Percentiles rank a stretch among this genome's conserved stretches.
These are phyloP conservation scores for Pisolithus orientalis DNA, from an alignment of 768 basidiomycete species.

Conservation along the genomic window DNA sequence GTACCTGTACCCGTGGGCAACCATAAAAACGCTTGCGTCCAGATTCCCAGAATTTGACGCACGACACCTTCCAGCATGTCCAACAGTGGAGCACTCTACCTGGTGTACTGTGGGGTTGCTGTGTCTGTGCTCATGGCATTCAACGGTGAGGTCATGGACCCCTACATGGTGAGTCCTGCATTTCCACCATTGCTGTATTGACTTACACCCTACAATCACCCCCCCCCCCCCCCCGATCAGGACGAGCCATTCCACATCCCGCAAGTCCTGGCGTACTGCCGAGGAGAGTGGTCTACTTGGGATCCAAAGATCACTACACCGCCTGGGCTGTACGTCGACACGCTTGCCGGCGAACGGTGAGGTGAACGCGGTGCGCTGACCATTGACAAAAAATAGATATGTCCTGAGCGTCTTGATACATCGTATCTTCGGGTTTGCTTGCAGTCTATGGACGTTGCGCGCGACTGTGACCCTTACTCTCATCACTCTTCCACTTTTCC, in stretches of 20 bases:
- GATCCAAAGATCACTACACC: slow-evolving; percentile 96
- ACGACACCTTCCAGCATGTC: slow-evolving; percentile 10
- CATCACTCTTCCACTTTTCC: slow-evolving; percentile 53
- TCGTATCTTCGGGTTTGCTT: slow-evolving; percentile 62
- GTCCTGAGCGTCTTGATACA: slow-evolving; percentile 61
- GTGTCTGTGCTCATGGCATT: slow-evolving; percentile 55
- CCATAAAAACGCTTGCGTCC: too few species aligned
- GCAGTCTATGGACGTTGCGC: slow-evolving; percentile 72
- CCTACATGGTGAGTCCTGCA: slow-evolving; percentile 67
- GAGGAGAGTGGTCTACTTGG: slow-evolving; percentile 75
- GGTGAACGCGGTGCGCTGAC: not conserved
- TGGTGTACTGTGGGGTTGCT: slow-evolving; percentile 43
- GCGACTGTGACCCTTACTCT: slow-evolving; percentile 65
- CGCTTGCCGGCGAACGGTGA: not conserved
- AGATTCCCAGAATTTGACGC: not conserved
- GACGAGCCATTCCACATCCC: slow-evolving; percentile 96
- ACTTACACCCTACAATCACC: not conserved
- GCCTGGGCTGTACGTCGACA: slow-evolving; percentile 76
- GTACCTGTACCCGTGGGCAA: too few species aligned
- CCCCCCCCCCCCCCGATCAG: slow-evolving; percentile 34
- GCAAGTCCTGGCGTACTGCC: slow-evolving; percentile 92
- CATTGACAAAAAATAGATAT: slow-evolving; percentile 46
- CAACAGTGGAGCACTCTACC: slow-evolving; percentile 26
- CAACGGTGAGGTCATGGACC: slow-evolving; percentile 56
- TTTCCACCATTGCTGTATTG: not conserved